Conservation (phyloP, 306 rosid species). For the Vicia villosa region DNA sequence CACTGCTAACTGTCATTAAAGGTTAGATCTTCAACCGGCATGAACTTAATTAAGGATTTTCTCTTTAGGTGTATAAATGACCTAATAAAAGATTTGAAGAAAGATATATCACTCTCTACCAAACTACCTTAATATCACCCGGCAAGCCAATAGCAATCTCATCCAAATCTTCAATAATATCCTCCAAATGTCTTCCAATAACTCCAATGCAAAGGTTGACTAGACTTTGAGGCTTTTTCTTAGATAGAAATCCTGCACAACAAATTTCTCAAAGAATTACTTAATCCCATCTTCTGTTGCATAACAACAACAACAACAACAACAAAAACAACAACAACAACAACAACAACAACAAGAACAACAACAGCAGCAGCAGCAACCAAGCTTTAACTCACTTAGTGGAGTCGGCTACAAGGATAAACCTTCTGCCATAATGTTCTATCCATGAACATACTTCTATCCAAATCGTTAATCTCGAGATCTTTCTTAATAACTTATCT, state of each 20-base stretch:
- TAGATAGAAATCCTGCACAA: conserved; percentile 49
- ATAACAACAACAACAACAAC: background rate
- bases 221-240: conserved; percentile 62
- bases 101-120: conserved; percentile 12
- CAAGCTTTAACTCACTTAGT: too few relatives aligned
- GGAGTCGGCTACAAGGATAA: too few relatives aligned
- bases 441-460: too few relatives aligned
- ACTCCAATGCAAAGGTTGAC: conserved; percentile 77
- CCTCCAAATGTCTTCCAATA: conserved; percentile 83
- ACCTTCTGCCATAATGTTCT: too few relatives aligned
- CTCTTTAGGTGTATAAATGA: background rate
- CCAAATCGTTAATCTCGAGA: too few relatives aligned
- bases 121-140: conserved; percentile 68
- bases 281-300: conserved; percentile 15
- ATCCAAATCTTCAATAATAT: conserved; percentile 67
- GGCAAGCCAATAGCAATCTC: conserved; percentile 73
- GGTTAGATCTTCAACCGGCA: conserved; percentile 23
- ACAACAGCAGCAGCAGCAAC: too few relatives aligned
- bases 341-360: too few relatives aligned
- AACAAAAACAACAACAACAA: too few relatives aligned
- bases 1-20: conserved; percentile 57
- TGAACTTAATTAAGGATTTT: conserved; percentile 1
- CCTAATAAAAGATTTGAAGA: background rate
- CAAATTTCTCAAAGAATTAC: conserved; percentile 9
- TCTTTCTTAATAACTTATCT: too few relatives aligned